These are phyloP conservation scores for Spathaspora sp. DNA, from an alignment of 805 yeast species.

Conservation along the genomic window DNA sequence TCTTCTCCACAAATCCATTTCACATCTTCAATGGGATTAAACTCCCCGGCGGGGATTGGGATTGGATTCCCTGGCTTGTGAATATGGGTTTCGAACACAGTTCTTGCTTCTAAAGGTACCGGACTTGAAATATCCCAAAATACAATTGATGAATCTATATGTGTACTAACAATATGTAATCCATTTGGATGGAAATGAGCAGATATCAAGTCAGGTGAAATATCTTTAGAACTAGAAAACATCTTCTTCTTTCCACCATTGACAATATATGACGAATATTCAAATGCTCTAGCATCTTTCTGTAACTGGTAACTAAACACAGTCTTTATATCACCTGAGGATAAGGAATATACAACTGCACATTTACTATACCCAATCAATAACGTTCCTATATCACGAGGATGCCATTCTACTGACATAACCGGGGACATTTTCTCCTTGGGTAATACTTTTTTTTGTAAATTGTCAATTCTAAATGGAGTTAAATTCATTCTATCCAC, in stretches of 20 bases:
- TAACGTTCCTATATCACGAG: conserved; percentile 80
- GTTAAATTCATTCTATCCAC: conserved; percentile 73
- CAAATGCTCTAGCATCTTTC: conserved; percentile 63
- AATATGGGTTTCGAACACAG: conserved; percentile 61
- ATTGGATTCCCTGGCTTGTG: conserved; percentile 45
- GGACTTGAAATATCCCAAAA: conserved; percentile 93
- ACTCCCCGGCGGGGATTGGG: conserved; percentile 12
- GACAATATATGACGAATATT: conserved; percentile 22
- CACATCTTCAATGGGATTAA: conserved; percentile 48
- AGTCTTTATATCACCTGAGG: conserved; percentile 54
- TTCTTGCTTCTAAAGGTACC: conserved; percentile 68
- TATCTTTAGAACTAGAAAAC: conserved; percentile 34
- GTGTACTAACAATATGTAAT: conserved; percentile 72
- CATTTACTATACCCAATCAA: conserved; percentile 69
- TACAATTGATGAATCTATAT: conserved; percentile 78
- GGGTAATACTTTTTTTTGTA: conserved; percentile 60
- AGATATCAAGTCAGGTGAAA: conserved; percentile 32
- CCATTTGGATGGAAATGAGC: conserved; percentile 94
- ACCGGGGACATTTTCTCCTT: conserved; percentile 63
- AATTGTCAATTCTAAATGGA: conserved; percentile 62
- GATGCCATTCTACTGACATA: conserved; percentile 70
- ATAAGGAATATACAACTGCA: conserved; percentile 67
- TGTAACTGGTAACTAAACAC: conserved; percentile 60
- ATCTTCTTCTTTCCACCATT: conserved; percentile 40
- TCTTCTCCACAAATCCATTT: conserved; percentile 79